Base-by-base conservation (phyloP, 2,329 filamentous ascomycete species). In the Cryphonectria parasitica region DNA sequence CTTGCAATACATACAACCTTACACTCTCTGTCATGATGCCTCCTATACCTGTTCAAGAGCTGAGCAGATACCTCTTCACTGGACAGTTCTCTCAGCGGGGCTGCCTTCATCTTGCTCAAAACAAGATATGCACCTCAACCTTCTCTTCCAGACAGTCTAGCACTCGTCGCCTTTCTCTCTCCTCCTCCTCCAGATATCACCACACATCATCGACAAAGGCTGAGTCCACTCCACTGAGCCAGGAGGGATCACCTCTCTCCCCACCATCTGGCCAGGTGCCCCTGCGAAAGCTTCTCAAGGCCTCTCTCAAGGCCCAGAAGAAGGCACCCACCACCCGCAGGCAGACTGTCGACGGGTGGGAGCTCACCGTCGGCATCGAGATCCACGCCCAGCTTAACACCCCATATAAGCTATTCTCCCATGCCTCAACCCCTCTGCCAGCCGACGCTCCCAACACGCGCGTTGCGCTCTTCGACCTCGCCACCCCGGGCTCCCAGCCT, bases 321-420 rank as follows among this genome's bases (percentile, higher is more conserved):
- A 85, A 84, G 73, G 83, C 84, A 73, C 80, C 81, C 66, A 86
- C 86, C 73, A 77, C 75, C 39, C 79, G 79, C 72, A 82, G 80
- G 64, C 87, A 89, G 78, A 85, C 83, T 25, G 87, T 88, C 0
- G 82, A 85, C 7, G 90, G 90, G 45, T 99, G 96, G 96, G 93
- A 98, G 80, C 84, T 98, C 77, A 98, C 95, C 0, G 94, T 98
- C 39, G 96, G 96, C 72, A 95, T 99, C 75, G 96, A 99, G 83
- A 96, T 99, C 74, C 96, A 99, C 79, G 96, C 96, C 28, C 95
- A 98, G 81, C 86, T 99, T 77, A 97, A 98, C 80, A 96, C 95
- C 0, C 86, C 88, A 5, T 86, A 87, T 77, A 99, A 99, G 82
- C 88, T 99, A 69, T 99, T 99, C 83, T 98, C 96, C 1, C 80